Evolutionary conservation across 176 grass and related monocot species (phyloP).

Genomic region (bread wheat (Triticum aestivum)): IWGSC_CS_RefSeq_v2.1 NC_057803.1:619822850-619823349

Average conservation of each 20-base stretch:
- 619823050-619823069: constrained; percentile 20
- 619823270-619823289: constrained; percentile 67
- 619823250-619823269: constrained; percentile 96
- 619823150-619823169: constrained; percentile 54
- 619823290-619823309: constrained; percentile 81
- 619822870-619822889: constrained; percentile 72
- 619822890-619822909: constrained; percentile 66
- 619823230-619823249: constrained; percentile 95
- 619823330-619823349: neutral
- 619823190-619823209: constrained; percentile 13
- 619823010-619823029: constrained; percentile 14
- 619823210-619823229: constrained; percentile 79
- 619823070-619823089: constrained; percentile 39
- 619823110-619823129: constrained; percentile 86
- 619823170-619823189: constrained; percentile 21
- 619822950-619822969: constrained; percentile 81
- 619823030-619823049: constrained; percentile 1
- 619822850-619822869: constrained; percentile 45
- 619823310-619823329: neutral
- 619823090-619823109: constrained; percentile 89
- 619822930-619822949: constrained; percentile 90
- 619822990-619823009: constrained; percentile 9
- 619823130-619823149: constrained; percentile 94
- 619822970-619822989: constrained; percentile 46
- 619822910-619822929: constrained; percentile 84